phyloP scores from a whole-genome alignment of 768 basidiomycete species.

The Udeniomyces megalosporus region DNA sequence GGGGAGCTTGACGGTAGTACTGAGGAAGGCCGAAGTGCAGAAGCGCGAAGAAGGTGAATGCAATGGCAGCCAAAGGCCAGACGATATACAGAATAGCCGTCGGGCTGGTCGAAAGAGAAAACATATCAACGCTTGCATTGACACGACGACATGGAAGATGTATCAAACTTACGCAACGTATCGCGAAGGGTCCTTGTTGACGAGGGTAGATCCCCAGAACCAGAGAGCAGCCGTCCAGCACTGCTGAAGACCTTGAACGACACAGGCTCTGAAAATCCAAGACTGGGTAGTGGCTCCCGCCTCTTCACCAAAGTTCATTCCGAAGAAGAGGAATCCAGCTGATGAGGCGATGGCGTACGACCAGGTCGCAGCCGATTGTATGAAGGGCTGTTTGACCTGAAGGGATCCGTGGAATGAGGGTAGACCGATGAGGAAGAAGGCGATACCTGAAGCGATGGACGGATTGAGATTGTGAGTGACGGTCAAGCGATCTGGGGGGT shows the following conservation, averaged over 20 bases:
- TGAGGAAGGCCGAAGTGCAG: constrained; percentile 77
- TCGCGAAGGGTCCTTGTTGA: constrained; percentile 34
- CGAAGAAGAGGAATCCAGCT: constrained; percentile 83
- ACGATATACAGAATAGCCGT: constrained; percentile 45
- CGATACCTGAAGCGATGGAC: constrained; percentile 38
- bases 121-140: too few relatives aligned
- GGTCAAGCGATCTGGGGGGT: too few relatives aligned
- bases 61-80: constrained; percentile 66
- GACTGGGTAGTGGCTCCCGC: constrained; percentile 92
- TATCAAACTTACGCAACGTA: constrained; percentile 57
- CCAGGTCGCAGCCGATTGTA: constrained; percentile 60
- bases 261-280: constrained; percentile 77
- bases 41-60: constrained; percentile 59
- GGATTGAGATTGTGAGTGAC: too few relatives aligned
- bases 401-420: constrained; percentile 47
- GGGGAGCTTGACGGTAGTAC: constrained; percentile 22
- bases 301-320: constrained; percentile 72
- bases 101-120: too few relatives aligned
- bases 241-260: constrained; percentile 89
- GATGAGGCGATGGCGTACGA: constrained; percentile 77
- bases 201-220: constrained; percentile 83
- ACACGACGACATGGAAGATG: too few relatives aligned
- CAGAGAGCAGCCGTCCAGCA: constrained; percentile 73
- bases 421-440: constrained; percentile 79
- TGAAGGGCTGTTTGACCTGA: constrained; percentile 30